Percentiles rank a stretch among this genome's conserved stretches.
Evolutionary conservation across 306 rosid species (phyloP).

Genomic region (Canavalia gladiata): DNA sequence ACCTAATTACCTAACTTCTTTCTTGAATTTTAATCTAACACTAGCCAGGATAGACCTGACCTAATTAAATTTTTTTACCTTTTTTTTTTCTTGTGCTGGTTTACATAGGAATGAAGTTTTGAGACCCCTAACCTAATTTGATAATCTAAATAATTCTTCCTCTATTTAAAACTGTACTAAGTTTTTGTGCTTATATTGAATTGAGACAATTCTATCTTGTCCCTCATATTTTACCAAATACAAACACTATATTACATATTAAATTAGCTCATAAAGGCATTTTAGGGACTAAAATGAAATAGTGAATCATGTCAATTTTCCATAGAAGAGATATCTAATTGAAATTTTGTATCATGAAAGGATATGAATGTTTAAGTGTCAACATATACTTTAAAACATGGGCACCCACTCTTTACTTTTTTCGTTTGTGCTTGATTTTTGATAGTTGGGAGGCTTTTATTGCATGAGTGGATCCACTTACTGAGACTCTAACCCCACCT

Average conservation of each 20-base stretch:
- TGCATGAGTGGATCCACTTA: conserved; percentile 66
- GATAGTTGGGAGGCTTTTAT: conserved; percentile 57
- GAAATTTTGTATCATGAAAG: conserved; percentile 42
- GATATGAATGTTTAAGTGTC: conserved; percentile 49
- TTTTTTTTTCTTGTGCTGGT: background rate
- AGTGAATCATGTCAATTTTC: conserved; percentile 44
- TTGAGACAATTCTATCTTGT: background rate
- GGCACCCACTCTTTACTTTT: conserved; percentile 53
- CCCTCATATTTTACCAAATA: conserved; percentile 15
- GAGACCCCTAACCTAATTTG: conserved; percentile 25
- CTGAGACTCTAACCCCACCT: conserved; percentile 55
- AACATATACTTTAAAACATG: conserved; percentile 45
- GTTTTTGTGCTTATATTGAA: conserved; percentile 24
- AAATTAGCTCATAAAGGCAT: conserved; percentile 8
- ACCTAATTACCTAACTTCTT: conserved; percentile 46
- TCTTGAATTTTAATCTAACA: conserved; percentile 30
- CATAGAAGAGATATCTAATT: conserved; percentile 26
- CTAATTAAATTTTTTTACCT: conserved; percentile 9
- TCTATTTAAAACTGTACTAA: background rate
- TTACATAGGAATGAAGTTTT: conserved; percentile 1
- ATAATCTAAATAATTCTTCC: conserved; percentile 1
- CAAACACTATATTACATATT: conserved; percentile 7
- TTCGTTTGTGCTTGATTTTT: conserved; percentile 59
- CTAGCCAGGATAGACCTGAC: conserved; percentile 15
- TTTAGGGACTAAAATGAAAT: conserved; percentile 35